Base-by-base conservation (phyloP, 2,329 filamentous ascomycete genomes). In the Penicillium sp. region DNA sequence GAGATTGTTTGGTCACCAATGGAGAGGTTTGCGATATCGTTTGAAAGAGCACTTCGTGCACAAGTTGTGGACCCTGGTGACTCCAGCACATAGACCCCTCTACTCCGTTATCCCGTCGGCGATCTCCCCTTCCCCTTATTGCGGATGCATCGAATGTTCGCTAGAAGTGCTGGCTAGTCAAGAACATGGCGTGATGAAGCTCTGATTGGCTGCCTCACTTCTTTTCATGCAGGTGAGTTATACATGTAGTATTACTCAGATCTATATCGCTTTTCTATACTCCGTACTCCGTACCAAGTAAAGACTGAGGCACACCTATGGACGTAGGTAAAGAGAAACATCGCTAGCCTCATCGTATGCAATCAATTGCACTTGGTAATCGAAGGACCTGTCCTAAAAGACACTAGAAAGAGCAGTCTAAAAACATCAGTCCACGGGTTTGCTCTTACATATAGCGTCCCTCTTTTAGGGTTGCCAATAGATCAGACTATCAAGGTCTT, bases 71-170 rank as follows among this genome's bases (percentile, higher is more conserved):
- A 50, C 23, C 13, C 15, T 21, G 9, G 18, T 4, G 23, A n/a
- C 6, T 31, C 21, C 40, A 54, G 34, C 41, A 21, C 29, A 51
- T 41, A 38, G n/a, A 6, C n/a, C 45, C 51, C 45, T 53, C 31
- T n/a, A 47, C 29, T 32, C 34, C 25, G 27, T 29, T 35, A 15
- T 45, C 35, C 8, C 35, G 27, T n/a, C 10, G 39, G 37, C 13
- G 47, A 50, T 50, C 21, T 35, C 23, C n/a, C 27, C 37, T 50
- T n/a, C 46, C 47, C 52, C 47, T 46, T 47, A 54, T 9, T 10
- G 21, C 21, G 3, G 34, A 46, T 46, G 40, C 47, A 51, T 51
- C 47, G 47, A 46, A 51, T 50, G 52, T 51, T 45, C 41, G 48
- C 45, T 31, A 46, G 52, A 35, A 46, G 47, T 31, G 40, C 10